Conservation (phyloP, 2,329 filamentous ascomycete species). For the Sarocladium oryzae region DNA sequence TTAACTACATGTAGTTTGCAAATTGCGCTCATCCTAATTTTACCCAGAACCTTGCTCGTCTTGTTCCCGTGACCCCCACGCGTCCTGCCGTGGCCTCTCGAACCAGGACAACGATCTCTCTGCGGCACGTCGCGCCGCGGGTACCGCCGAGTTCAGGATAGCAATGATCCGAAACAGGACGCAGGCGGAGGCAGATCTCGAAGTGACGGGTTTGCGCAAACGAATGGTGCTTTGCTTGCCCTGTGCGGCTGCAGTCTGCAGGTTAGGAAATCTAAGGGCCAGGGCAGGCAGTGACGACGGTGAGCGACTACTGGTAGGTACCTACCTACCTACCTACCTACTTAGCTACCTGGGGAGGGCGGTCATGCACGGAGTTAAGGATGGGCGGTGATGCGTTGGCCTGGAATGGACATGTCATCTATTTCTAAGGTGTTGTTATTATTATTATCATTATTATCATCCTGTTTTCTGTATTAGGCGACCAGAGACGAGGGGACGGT, state of each 20-base stretch:
- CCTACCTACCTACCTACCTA: no score
- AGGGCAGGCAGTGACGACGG: no score
- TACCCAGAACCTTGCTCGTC: background rate
- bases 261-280: no score
- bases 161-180: background rate
- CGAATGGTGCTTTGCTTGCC: background rate
- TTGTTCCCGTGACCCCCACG: conserved; percentile 1
- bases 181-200: background rate
- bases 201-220: background rate
- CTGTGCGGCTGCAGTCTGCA: background rate
- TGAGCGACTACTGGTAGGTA: no score
- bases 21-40: background rate
- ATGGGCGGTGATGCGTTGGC: background rate
- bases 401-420: background rate
- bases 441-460: background rate
- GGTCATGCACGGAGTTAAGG: background rate
- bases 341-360: no score
- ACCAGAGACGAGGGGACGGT: no score
- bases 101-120: background rate
- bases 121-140: conserved; percentile 1
- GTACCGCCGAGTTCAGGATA: background rate
- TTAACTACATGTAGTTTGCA: background rate
- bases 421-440: background rate
- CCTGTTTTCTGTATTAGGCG: background rate
- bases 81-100: background rate